Evolutionary conservation across 2,329 filamentous ascomycete species (phyloP), one percentile per base, ranked within the genome.

Genomic region (Hymenoscyphus infarciens): DNA sequence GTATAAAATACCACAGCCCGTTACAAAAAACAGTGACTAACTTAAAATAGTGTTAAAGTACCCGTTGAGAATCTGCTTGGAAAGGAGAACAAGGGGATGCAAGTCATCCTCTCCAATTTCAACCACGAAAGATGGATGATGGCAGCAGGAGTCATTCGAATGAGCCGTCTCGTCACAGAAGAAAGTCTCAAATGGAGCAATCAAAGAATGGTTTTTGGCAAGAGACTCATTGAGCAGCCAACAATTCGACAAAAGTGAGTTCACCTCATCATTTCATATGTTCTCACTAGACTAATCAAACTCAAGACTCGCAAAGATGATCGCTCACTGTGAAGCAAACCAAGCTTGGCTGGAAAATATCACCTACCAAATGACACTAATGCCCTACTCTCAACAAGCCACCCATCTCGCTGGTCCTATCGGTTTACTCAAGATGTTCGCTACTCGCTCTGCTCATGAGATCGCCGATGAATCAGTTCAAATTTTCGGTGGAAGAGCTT

Each of bases 121-220:
- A 95, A 95, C 81, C 90, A 95, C 77, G 90, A 92, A 78, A 83
- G 90, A 35, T 92, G 89, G 82, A 88, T 83, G 77, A 91, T 93
- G 88, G 80, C 81, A 62, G 87, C 85, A 68, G 85, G 78, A 58
- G 85, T 87, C 3, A 81, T 88, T 64, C 86, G 89, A 58, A 81
- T 83, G 76, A 85, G 82, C 60, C 83, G 90, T 66, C 82, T 83
- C 1, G 83, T 94, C 15, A 87, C 91, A 13, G 91, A 96, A 75
- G 91, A 96, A 74, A 94, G 87, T 71, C 79, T 96, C 66, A 95
- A 95, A 75, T 97, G 92, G 92, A 82, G 87, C 35, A 91, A 95
- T 78, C 92, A 96, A 77, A 87, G 91, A 57, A 81, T 92, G 29
- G 90, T 96, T 67, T 95, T 95, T 74, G 86, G 86, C 73, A 94